Percentiles rank a stretch among this genome's conserved stretches.
Evolutionary conservation across 805 yeast species (phyloP).

Genomic region (Wickerhamomyces kurtzmanii): DNA sequence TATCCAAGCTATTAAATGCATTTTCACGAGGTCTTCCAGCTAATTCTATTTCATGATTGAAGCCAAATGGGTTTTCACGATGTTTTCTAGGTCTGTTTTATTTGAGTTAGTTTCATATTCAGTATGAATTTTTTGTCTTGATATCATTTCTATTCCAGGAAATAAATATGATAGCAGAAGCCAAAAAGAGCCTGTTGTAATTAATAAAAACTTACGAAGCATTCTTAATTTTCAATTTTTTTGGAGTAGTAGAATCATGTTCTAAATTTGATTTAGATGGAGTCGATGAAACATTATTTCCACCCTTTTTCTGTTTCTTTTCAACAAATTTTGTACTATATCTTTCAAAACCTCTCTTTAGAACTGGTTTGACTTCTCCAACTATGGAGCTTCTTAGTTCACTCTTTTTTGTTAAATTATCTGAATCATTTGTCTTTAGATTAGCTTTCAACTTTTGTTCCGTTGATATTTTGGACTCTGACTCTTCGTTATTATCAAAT

Average conservation of each 20-base stretch:
- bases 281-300: conserved; percentile 6
- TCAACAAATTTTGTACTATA: no score
- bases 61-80: conserved; percentile 35
- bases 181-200: no score
- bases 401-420: conserved; percentile 22
- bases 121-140: background rate
- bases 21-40: conserved; percentile 21
- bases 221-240: no score
- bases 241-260: conserved; percentile 9
- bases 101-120: conserved; percentile 3
- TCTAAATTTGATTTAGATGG: conserved; percentile 8
- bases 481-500: no score
- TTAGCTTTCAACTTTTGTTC: conserved; percentile 7
- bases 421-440: conserved; percentile 24
- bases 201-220: no score
- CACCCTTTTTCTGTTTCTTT: conserved; percentile 6
- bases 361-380: conserved; percentile 3
- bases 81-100: conserved; percentile 14
- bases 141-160: no score
- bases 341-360: conserved; percentile 9
- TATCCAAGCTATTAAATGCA: conserved; percentile 18
- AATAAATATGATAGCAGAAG: no score
- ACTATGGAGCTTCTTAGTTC: conserved; percentile 12
- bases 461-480: no score
- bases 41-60: conserved; percentile 20